Base-by-base conservation (phyloP, 1,284 basidiomycete genomes). In the Clitocybe nebularis region DNA sequence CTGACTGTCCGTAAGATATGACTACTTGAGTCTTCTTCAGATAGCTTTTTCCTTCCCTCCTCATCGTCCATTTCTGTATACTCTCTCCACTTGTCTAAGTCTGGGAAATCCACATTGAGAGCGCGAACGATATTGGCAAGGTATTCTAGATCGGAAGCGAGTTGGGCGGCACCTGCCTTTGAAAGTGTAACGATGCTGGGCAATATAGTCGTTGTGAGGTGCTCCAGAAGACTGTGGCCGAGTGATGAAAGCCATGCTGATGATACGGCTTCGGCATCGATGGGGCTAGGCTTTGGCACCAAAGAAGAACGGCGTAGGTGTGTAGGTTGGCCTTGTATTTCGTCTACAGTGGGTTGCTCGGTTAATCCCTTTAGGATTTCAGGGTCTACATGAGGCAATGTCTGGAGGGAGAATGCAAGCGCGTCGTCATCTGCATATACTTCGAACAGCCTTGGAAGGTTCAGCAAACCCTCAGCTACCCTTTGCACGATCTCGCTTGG, bases 361-460 rank as follows among this genome's bases (percentile, higher is more conserved):
- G 70, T 56, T 8, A 75, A 56, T 16, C 63, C 64, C 38, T 71
- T 72, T n/a, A 84, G 63, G 11, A 79, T 66, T 37, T 81, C 77
- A 2, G 63, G 54, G 48, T 82, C 78, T 42, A 93, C 54, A 46
- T 68, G 59, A 0, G 92, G 89, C 3, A 95, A 69, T 0, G 89
- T 91, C 47, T 84, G 78, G 38, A 93, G 69, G n/a, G 87, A 90
- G 64, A 92, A 95, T 1, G 82, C 80, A n/a, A 96, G 74, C 7
- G 89, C 89, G 50, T 90, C 88, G 60, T 97, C 93, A 41, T 89
- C 85, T 3, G 89, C 91, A 57, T 96, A 94, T 11, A 93, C 87
- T 61, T 98, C 94, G 59, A 99, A 95, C 14, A 98, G 69, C 37
- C 94, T 71, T 1, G 95, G 92, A 4, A 99, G 77, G 64, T 96